Base-by-base conservation (phyloP, 2,329 filamentous ascomycete genomes). In the Stromatinia cepivora region DNA sequence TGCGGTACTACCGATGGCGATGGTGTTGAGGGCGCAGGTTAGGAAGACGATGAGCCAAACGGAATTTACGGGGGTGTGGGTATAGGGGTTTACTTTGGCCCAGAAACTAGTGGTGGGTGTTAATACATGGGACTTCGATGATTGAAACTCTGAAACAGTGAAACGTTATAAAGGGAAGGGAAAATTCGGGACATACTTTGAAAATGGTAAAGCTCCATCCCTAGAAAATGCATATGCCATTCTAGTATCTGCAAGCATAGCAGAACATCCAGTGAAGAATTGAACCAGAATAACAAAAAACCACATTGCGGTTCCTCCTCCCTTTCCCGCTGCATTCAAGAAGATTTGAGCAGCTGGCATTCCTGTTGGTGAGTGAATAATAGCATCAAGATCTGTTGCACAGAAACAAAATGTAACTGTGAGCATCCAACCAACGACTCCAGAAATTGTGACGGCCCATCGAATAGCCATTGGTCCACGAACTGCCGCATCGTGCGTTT, bases 351-450 rank as follows among this genome's bases (percentile, higher is more conserved):
- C 87, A 0, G 86, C 86, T 0, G 88, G 87, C 11, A 89, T 81
- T 6, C 87, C 87, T 0, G 86, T 88, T 1, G 87, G 86, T 2
- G 85, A 84, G 17, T 79, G 78, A 57, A 90, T 80, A 50, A 89
- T 86, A 31, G 74, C 80, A 3, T 88, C 84, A 68, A 86, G 81
- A 74, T 89, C 86, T 45, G 82, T 83, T 67, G 88, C 81, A 75
- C 87, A 89, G 79, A 89, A 89, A 75, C 86, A 88, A 75, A 89
- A 84, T 3, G 84, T 86, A n/a, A 89, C 80, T 3, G 85, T 90
- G 52, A 90, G 79, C 74, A 88, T 81, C 84, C 85, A 88, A n/a
- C 87, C 87, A 13, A 88, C 81, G 4, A 83, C 73, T 0, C 87
- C 87, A 3, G 86, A 88, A 11, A 89, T 83, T 2, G 87, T 77